Base-by-base conservation (phyloP, 202 grass and related monocot species). In the Setaria viridis region DNA sequence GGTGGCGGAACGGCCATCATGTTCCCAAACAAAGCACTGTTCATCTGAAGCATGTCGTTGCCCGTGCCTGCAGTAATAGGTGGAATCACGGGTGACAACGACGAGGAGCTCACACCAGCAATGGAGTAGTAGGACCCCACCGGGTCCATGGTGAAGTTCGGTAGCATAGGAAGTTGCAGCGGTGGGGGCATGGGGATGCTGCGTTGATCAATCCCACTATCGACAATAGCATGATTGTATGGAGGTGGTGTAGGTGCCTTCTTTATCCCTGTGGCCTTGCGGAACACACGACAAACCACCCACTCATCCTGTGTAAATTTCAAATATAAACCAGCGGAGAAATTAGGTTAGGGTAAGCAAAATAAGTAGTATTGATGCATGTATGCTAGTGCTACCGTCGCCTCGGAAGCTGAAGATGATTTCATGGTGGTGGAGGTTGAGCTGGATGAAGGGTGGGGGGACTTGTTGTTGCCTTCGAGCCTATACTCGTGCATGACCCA, bases 401-500 rank as follows among this genome's bases (percentile, higher is more conserved):
- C 91, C 91, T 91, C 84, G 5, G 76, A 73, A 51, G 74, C 63
- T 11, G 70, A 45, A 3, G 85, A 32, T 32, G 59, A 32, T 62
- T 62, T 5, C 14, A 43, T 57, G 49, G 39, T 51, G 35, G 67
- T 69, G 59, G 63, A 59, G 55, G 80, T 62, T 82, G 70, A 46
- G 63, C 9, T 69, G 1, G 37, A n/a, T 41, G 34, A 75, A 32
- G 80, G 80, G 72, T 54, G 59, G 13, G 65, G 50, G 62, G 51
- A 17, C 72, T 4, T 69, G 17, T 4, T 19, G 13, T 41, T 59
- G 55, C 81, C 91, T 7, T 95, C 87, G 32, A 94, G 83, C 43
- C 89, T 85, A 62, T 82, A 97, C 67, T 97, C 94, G 4, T 97
- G 91, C 89, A 97, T 97, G 21, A 97, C 73, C 94, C 94, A 97